phyloP scores from a whole-genome alignment of 2,329 filamentous ascomycete species.

The Fusarium tupiense region DNA sequence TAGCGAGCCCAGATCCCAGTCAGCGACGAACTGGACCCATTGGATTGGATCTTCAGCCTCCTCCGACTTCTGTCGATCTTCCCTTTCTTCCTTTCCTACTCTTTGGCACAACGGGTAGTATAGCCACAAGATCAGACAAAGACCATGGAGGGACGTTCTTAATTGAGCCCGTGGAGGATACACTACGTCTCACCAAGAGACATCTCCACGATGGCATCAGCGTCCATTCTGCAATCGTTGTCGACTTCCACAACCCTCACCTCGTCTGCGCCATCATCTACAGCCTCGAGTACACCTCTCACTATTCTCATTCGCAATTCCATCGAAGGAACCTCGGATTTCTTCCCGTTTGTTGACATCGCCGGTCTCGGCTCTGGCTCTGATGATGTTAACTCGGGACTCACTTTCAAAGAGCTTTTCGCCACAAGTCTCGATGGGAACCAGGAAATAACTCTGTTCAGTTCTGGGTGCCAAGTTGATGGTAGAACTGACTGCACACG shows the following conservation, averaged over 20 bases:
- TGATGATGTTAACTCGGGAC: conserved; percentile 40
- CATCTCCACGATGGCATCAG: conserved; percentile 26
- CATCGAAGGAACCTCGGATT: conserved; percentile 48
- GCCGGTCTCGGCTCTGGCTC: conserved; percentile 42
- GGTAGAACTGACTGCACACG: conserved; percentile 45
- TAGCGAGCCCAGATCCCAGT: conserved; percentile 19
- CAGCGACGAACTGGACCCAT: conserved; percentile 14
- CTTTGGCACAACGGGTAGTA: background rate
- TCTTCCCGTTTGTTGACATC: conserved; percentile 52
- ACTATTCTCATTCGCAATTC: conserved; percentile 43
- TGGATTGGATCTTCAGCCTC: conserved; percentile 32
- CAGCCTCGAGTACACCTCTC: conserved; percentile 40
- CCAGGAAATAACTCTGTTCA: conserved; percentile 47
- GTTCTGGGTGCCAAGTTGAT: conserved; percentile 46
- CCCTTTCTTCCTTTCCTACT: background rate
- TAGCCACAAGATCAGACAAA: background rate
- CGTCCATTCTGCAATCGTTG: conserved; percentile 18
- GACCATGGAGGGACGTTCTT: conserved; percentile 17
- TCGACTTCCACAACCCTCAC: conserved; percentile 15
- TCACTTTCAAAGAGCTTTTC: conserved; percentile 50
- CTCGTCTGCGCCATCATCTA: conserved; percentile 8
- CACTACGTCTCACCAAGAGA: background rate
- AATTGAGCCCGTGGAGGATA: conserved; percentile 16
- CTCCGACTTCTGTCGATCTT: conserved; percentile 21
- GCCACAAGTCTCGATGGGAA: conserved; percentile 47